Evolutionary conservation across 2,329 filamentous ascomycete species (phyloP).

Genomic region (Orbilia quercus): DNA sequence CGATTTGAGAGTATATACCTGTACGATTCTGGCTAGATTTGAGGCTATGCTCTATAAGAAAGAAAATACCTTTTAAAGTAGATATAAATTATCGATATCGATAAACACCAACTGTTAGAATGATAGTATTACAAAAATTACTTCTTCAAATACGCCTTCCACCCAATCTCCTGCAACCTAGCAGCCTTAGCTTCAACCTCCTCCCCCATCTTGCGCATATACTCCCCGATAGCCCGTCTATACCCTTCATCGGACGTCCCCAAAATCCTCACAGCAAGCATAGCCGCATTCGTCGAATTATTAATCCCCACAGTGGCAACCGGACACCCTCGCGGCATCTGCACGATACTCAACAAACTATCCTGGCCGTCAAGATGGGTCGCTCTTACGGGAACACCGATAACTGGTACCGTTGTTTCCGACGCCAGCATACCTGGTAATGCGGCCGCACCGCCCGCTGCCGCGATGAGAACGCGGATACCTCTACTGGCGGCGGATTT

Average conservation of each 20-base stretch:
- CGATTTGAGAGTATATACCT: too few relatives aligned
- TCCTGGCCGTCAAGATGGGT: slow-evolving; percentile 78
- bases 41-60: too few relatives aligned
- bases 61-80: too few relatives aligned
- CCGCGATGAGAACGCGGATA: slow-evolving; percentile 79
- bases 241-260: slow-evolving; percentile 66
- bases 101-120: too few relatives aligned
- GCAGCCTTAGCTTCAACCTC: slow-evolving; percentile 31
- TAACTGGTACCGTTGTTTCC: slow-evolving; percentile 77
- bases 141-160: slow-evolving; percentile 36
- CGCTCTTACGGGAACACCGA: slow-evolving; percentile 80
- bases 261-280: slow-evolving; percentile 77
- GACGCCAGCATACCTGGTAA: slow-evolving; percentile 80
- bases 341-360: slow-evolving; percentile 77
- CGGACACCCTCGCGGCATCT: slow-evolving; percentile 80
- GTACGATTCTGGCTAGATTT: too few relatives aligned
- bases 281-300: slow-evolving; percentile 80
- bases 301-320: slow-evolving; percentile 82
- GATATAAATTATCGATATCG: too few relatives aligned
- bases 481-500: slow-evolving; percentile 73
- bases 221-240: slow-evolving; percentile 27
- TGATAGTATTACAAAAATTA: not conserved
- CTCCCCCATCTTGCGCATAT: slow-evolving; percentile 38
- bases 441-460: slow-evolving; percentile 78
- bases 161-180: slow-evolving; percentile 39